A percentile compares a stretch with the other conserved stretches of the same genome.
These are phyloP conservation scores for Anaeromyces robustus DNA, from an alignment of 192 early-diverging fungal genomes.

Conservation along the genomic window DNA sequence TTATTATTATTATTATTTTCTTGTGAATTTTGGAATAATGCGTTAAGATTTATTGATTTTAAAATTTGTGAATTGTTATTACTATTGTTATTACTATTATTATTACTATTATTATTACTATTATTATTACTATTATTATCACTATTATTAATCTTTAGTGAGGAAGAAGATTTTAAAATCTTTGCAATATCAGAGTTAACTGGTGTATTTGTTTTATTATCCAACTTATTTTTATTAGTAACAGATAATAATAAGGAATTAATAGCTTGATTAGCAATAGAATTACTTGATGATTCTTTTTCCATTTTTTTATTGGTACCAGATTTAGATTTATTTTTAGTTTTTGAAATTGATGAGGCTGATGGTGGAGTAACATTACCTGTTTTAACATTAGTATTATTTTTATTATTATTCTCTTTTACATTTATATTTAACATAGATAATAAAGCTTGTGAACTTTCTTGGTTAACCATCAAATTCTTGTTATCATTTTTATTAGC, in stretches of 20 bases:
- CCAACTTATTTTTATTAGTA: neutral
- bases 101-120: neutral
- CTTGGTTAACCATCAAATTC: neutral
- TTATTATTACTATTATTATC: neutral
- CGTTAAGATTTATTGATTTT: neutral
- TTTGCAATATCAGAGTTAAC: neutral
- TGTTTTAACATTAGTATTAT: no score
- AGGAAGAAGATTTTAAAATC: neutral
- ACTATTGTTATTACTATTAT: neutral
- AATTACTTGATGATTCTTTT: neutral
- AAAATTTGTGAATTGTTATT: neutral
- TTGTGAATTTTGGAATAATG: neutral
- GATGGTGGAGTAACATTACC: no score
- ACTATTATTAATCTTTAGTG: no score
- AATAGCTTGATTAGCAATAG: neutral
- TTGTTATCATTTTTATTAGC: neutral
- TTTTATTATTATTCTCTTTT: no score
- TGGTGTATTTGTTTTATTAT: neutral
- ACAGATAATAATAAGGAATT: neutral
- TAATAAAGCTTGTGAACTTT: neutral
- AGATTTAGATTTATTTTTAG: neutral
- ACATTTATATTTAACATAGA: neutral
- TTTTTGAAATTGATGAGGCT: no score
- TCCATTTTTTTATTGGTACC: neutral
- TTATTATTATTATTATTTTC: neutral